Conservation (phyloP, 1,139 yeast genomes). For the Candida sojae region DNA sequence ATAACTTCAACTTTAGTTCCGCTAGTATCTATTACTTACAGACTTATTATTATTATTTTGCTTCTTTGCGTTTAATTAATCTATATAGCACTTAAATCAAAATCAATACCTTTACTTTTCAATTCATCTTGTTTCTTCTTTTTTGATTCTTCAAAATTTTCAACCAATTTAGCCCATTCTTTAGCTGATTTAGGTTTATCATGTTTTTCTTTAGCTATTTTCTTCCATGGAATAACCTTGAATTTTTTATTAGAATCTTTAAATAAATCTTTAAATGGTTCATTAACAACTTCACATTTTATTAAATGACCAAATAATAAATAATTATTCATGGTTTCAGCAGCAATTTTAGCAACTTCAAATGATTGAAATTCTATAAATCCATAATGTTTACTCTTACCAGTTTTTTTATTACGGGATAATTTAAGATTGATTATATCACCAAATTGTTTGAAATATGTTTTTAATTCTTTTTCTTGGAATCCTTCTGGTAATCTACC, state of each 20-base stretch:
- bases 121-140: constrained; percentile 49
- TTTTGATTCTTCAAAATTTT: constrained; percentile 48
- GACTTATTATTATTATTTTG: neutral
- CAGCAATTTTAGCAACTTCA: constrained; percentile 84
- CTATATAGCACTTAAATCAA: constrained; percentile 24
- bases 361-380: constrained; percentile 77
- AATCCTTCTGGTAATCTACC: constrained; percentile 95
- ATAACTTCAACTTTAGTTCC: too few species aligned
- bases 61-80: neutral
- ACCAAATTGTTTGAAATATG: constrained; percentile 90
- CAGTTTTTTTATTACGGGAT: constrained; percentile 88
- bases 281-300: constrained; percentile 61
- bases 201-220: constrained; percentile 53
- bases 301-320: constrained; percentile 81
- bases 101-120: constrained; percentile 55
- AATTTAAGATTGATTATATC: constrained; percentile 72
- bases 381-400: constrained; percentile 90
- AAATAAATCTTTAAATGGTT: constrained; percentile 52
- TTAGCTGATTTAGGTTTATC: constrained; percentile 59
- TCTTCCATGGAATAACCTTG: constrained; percentile 64
- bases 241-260: constrained; percentile 55
- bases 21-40: too few species aligned
- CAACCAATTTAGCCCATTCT: constrained; percentile 55
- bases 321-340: constrained; percentile 95
- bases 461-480: constrained; percentile 77